Percentiles rank a stretch among this genome's conserved stretches.
Evolutionary conservation across 805 yeast species (phyloP).

Genomic region (Candida tibetensis): DNA sequence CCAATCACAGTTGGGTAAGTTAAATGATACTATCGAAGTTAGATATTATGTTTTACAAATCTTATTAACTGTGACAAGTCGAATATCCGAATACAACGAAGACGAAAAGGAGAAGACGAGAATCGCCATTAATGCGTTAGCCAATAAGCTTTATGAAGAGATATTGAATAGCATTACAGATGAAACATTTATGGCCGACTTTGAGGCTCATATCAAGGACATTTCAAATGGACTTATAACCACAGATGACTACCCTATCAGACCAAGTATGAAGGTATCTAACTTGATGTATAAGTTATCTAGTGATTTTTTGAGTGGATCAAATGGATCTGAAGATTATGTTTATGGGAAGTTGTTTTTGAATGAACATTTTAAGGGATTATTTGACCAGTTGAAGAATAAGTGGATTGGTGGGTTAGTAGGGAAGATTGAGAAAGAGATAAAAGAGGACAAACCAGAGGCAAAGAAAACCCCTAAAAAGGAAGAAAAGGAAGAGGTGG

Average conservation of each 20-base stretch:
- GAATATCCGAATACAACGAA: not conserved
- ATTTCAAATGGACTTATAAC: not conserved
- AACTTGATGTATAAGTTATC: constrained; percentile 14
- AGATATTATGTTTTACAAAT: constrained; percentile 15
- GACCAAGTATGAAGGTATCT: constrained; percentile 20
- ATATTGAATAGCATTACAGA: not conserved
- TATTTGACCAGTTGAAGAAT: constrained; percentile 28
- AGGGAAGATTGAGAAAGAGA: not conserved
- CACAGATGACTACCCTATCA: constrained; percentile 2
- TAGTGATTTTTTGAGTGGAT: not conserved
- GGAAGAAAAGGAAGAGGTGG: not conserved
- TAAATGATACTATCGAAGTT: constrained; percentile 2
- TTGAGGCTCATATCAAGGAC: not conserved
- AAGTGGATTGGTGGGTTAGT: constrained; percentile 23
- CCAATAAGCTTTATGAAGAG: not conserved
- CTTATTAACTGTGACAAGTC: constrained; percentile 5
- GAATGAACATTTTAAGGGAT: constrained; percentile 12
- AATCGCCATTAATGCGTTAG: not conserved
- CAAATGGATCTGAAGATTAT: constrained; percentile 1
- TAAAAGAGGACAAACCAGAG: not conserved
- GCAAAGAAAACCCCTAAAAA: not conserved
- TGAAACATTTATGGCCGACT: not conserved
- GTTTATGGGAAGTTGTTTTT: constrained; percentile 22
- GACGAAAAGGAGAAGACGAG: not conserved
- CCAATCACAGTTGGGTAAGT: not conserved